Conservation (phyloP, 2,329 filamentous ascomycete genomes). For the Aureobasidium sp. region DNA sequence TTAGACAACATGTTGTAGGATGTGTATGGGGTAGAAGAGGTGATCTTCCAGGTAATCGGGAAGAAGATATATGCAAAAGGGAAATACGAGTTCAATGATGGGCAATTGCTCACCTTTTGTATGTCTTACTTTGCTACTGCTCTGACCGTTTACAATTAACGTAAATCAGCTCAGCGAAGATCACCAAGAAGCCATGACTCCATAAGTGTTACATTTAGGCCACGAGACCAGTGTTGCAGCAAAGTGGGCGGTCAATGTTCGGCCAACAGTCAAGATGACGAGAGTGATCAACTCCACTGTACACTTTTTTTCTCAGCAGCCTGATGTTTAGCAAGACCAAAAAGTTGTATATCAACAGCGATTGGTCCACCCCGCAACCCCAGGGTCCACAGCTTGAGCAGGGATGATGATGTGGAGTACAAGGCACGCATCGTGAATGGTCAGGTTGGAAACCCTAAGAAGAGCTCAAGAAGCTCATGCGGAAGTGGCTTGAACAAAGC, state of each 20-base stretch:
- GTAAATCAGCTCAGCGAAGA: conserved; percentile 4
- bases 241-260: not conserved
- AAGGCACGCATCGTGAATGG: conserved; percentile 11
- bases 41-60: not conserved
- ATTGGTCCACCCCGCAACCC: not conserved
- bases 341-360: not conserved
- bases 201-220: not conserved
- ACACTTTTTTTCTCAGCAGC: not conserved
- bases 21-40: not conserved
- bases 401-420: conserved; percentile 11
- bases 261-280: conserved; percentile 5
- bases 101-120: not conserved
- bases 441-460: not conserved
- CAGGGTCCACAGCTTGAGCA: conserved; percentile 10
- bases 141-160: not conserved
- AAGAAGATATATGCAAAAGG: not conserved
- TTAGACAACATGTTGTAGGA: conserved; percentile 7
- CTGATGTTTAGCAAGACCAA: not conserved
- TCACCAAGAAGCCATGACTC: not conserved
- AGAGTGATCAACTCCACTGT: not conserved
- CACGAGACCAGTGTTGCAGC: conserved; percentile 11
- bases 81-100: not conserved
- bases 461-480: not conserved
- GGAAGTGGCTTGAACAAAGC: conserved; percentile 6
- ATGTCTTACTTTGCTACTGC: not conserved